Percentiles rank a stretch among this genome's conserved stretches.
These are phyloP conservation scores for Phaffia tasmanica DNA, from an alignment of 768 basidiomycete species.

Conservation along the genomic window DNA sequence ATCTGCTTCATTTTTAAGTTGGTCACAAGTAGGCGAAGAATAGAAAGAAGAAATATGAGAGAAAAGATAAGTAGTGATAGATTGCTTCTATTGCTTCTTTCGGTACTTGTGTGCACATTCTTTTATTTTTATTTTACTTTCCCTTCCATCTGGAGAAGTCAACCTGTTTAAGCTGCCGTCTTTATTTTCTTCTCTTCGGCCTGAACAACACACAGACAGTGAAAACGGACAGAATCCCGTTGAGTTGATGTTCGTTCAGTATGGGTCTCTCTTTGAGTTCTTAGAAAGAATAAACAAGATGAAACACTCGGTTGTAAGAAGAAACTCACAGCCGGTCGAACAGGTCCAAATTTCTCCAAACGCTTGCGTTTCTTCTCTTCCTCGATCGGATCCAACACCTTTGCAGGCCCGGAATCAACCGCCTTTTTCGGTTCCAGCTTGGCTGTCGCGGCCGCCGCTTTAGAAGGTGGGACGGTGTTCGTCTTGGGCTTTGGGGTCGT, in stretches of 20 bases:
- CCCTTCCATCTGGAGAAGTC: no score
- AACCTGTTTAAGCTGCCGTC: no score
- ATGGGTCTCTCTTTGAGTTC: no score
- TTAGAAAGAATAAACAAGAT: no score
- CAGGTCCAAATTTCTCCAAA: conserved; percentile 20
- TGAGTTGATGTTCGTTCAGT: no score
- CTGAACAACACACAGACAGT: no score
- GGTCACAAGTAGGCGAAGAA: background rate
- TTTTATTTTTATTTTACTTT: no score
- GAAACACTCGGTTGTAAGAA: background rate
- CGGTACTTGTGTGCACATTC: background rate
- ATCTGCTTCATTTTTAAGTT: conserved; percentile 2
- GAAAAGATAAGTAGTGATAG: no score
- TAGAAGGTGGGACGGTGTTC: background rate
- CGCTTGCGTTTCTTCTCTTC: conserved; percentile 25
- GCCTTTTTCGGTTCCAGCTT: background rate
- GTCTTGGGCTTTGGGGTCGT: conserved; percentile 10
- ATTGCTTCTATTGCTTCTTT: no score
- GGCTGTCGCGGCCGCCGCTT: background rate
- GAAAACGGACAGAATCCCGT: no score
- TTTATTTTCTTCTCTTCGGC: no score
- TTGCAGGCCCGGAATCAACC: conserved; percentile 1
- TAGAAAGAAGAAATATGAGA: background rate
- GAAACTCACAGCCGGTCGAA: conserved; percentile 8
- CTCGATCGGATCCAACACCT: conserved; percentile 18